These are phyloP conservation scores for Lathyrus sativus DNA, from an alignment of 306 rosid genomes.

Conservation along the genomic window DNA sequence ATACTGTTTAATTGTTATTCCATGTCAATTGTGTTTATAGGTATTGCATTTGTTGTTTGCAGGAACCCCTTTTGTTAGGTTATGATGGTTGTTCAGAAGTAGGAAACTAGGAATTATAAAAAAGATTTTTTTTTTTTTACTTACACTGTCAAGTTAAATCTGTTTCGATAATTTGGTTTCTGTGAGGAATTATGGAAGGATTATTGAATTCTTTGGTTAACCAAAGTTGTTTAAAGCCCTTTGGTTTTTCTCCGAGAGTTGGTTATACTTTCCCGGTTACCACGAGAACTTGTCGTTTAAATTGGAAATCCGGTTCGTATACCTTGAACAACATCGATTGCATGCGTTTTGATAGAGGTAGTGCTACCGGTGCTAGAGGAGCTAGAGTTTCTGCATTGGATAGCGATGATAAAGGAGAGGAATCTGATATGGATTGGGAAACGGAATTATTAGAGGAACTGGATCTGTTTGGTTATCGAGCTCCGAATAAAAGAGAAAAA, in stretches of 20 bases:
- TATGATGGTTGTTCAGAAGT: background rate
- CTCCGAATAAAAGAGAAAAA: conserved; percentile 64
- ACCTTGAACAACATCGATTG: conserved; percentile 45
- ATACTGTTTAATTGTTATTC: background rate
- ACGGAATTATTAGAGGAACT: conserved; percentile 65
- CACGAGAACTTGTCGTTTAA: conserved; percentile 36
- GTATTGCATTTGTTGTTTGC: conserved; percentile 25
- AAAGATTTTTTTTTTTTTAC: background rate
- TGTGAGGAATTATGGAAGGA: conserved; percentile 54
- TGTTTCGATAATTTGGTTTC: conserved; percentile 18
- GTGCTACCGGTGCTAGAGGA: conserved; percentile 27
- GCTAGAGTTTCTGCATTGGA: conserved; percentile 32
- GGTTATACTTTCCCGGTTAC: conserved; percentile 39
- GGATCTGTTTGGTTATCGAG: conserved; percentile 65
- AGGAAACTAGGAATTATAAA: background rate
- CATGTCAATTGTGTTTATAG: conserved; percentile 19
- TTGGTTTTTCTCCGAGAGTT: conserved; percentile 42
- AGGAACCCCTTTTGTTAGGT: conserved; percentile 18
- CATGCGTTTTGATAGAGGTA: conserved; percentile 40
- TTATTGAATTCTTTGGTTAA: conserved; percentile 48
- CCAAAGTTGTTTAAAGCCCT: conserved; percentile 57
- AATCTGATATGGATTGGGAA: conserved; percentile 62
- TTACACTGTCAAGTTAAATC: conserved; percentile 27
- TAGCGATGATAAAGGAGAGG: conserved; percentile 39
- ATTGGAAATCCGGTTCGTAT: conserved; percentile 29